These are phyloP conservation scores for Mollisia scopiformis DNA, from an alignment of 2,329 filamentous ascomycete species.

Conservation along the genomic window DNA sequence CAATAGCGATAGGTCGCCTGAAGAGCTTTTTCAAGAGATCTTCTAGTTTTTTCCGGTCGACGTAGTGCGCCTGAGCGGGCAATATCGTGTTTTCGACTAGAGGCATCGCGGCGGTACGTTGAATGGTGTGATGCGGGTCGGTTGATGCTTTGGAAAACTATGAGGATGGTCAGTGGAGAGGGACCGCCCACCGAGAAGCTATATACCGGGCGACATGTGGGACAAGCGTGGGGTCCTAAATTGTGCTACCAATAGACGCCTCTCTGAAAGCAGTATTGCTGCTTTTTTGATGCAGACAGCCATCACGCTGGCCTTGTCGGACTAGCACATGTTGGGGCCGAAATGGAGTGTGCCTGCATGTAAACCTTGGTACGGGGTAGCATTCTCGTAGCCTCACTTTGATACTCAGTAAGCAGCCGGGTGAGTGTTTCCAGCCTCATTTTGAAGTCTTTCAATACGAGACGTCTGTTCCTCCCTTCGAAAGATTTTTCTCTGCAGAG, in stretches of 20 bases:
- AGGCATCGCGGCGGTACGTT: slow-evolving; percentile 1
- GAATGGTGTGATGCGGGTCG: not conserved
- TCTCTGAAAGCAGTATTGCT: not conserved
- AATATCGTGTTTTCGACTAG: slow-evolving; percentile 3
- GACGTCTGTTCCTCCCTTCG: not conserved
- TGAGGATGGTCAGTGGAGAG: too few species aligned
- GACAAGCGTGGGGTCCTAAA: not conserved
- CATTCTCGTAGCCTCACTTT: not conserved
- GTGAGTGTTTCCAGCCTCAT: not conserved
- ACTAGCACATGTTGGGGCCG: too few species aligned
- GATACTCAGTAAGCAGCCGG: not conserved
- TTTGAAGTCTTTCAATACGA: not conserved
- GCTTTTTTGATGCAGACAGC: not conserved
- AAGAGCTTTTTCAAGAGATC: slow-evolving; percentile 7
- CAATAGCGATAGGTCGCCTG: not conserved
- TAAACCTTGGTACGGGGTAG: not conserved
- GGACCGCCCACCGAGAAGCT: too few species aligned
- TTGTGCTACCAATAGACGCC: not conserved
- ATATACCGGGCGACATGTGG: not conserved
- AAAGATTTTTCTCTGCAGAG: not conserved
- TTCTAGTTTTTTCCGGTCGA: slow-evolving; percentile 7
- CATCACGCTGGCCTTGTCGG: not conserved
- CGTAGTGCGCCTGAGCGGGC: slow-evolving; percentile 8
- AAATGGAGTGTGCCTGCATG: not conserved
- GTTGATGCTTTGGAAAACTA: not conserved